These are phyloP conservation scores for Pseudohalonectria lignicola DNA, from an alignment of 2,329 filamentous ascomycete genomes.

Conservation along the genomic window DNA sequence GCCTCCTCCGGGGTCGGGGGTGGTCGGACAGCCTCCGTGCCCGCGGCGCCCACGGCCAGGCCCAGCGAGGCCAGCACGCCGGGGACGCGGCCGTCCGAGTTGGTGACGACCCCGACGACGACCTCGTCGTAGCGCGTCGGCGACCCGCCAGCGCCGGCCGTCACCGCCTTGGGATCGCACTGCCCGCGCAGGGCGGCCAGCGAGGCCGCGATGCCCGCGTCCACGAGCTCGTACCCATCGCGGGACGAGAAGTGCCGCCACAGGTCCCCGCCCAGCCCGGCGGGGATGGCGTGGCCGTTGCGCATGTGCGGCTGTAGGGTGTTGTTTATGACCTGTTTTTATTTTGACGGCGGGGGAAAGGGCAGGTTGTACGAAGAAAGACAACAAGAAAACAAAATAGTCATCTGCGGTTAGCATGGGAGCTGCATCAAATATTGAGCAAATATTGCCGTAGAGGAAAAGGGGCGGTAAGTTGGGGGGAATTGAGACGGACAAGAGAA, in stretches of 20 bases:
- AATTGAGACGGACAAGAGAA: too few relatives aligned
- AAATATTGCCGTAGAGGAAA: too few relatives aligned
- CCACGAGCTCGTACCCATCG: conserved; percentile 36
- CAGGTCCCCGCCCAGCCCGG: conserved; percentile 33
- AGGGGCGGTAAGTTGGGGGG: too few relatives aligned
- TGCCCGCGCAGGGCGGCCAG: conserved; percentile 26
- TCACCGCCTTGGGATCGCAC: background rate
- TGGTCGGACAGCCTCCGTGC: background rate
- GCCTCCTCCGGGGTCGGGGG: background rate
- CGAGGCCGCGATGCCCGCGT: conserved; percentile 30
- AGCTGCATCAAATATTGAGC: too few relatives aligned
- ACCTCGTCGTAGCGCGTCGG: conserved; percentile 20
- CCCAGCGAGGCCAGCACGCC: conserved; percentile 41
- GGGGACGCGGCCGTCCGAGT: conserved; percentile 51
- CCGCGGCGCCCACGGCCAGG: conserved; percentile 29
- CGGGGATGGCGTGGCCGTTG: conserved; percentile 23
- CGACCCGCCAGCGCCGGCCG: background rate
- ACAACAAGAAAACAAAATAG: too few relatives aligned
- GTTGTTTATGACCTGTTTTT: conserved; percentile 37
- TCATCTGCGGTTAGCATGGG: too few relatives aligned
- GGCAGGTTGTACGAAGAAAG: background rate
- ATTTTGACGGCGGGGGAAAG: background rate
- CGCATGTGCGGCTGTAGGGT: conserved; percentile 35
- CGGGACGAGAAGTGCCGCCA: conserved; percentile 39
- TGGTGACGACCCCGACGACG: conserved; percentile 48